phyloP scores from a whole-genome alignment of 148 eudicot species.

The Selenicereus undatus region DNA sequence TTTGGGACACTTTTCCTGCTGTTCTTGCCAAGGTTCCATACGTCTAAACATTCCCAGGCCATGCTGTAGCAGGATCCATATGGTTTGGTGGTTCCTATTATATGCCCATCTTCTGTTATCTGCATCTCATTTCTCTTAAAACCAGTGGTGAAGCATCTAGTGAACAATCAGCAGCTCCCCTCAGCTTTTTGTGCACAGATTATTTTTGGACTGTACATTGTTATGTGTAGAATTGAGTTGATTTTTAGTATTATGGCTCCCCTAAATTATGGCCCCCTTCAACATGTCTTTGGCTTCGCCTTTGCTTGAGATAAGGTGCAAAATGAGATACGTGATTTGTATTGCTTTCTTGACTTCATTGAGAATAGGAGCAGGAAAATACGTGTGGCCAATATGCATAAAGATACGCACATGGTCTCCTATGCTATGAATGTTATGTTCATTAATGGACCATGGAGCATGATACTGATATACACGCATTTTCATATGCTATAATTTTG shows the following conservation, averaged over 20 bases:
- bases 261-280: no score
- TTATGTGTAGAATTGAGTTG: no score
- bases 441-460: background rate
- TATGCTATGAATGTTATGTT: background rate
- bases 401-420: background rate
- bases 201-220: no score
- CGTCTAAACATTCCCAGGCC: background rate
- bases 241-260: no score
- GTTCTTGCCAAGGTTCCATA: background rate
- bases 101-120: background rate
- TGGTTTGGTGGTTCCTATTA: background rate
- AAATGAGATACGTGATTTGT: background rate
- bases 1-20: background rate
- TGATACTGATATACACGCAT: background rate
- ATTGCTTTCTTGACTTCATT: background rate
- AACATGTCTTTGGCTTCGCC: no score
- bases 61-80: background rate
- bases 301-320: slow-evolving; percentile 9
- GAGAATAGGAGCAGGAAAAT: background rate
- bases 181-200: no score
- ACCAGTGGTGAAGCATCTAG: no score
- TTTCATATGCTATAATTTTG: background rate
- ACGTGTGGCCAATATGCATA: background rate
- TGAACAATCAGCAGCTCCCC: no score
- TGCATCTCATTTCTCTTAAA: background rate